Conservation (phyloP, 148 eudicot species). For the Rhododendron henanense region DNA sequence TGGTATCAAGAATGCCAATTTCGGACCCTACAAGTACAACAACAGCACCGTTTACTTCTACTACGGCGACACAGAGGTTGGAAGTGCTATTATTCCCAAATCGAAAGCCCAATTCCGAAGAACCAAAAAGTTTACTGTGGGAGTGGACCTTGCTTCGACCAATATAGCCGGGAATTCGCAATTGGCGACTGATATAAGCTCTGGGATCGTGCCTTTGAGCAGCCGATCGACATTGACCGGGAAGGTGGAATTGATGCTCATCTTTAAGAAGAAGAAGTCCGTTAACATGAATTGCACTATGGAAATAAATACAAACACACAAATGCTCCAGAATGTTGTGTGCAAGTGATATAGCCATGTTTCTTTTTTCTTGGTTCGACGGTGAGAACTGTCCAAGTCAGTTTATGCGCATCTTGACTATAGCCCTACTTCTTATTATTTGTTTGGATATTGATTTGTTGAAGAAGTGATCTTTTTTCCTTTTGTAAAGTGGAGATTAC, state of each 20-base stretch:
- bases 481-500: neutral
- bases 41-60: neutral
- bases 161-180: neutral
- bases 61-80: neutral
- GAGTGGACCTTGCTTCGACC: neutral
- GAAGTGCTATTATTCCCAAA: slow-evolving; percentile 1
- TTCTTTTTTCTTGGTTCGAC: neutral
- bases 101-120: neutral
- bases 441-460: neutral
- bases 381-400: no score
- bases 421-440: neutral
- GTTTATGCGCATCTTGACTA: neutral
- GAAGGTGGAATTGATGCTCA: neutral
- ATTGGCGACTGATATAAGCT: neutral
- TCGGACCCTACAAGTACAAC: slow-evolving; percentile 12
- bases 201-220: neutral
- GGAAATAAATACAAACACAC: neutral
- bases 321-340: neutral
- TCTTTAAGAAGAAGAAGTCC: neutral
- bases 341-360: neutral
- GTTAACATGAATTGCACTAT: neutral
- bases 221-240: neutral
- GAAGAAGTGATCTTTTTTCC: neutral
- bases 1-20: slow-evolving; percentile 15
- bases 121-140: slow-evolving; percentile 13